Conservation (phyloP, 1,139 yeast genomes). For the Oligophagozyma castellii region DNA sequence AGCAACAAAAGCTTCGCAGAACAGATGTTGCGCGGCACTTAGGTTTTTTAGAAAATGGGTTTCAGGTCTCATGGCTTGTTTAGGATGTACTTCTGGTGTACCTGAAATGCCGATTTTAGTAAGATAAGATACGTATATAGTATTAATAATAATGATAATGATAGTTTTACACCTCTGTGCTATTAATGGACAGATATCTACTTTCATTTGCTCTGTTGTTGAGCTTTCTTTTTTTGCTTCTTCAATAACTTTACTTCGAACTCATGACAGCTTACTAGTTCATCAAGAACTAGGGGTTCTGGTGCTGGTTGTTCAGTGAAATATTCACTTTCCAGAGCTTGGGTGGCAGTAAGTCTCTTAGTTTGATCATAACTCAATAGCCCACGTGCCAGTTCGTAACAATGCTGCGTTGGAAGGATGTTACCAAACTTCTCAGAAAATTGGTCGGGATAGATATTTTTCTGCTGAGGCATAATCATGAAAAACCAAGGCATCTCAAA, state of each 20-base stretch:
- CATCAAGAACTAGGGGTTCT: slow-evolving; percentile 41
- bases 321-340: slow-evolving; percentile 53
- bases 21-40: slow-evolving; percentile 12
- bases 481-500: slow-evolving; percentile 85
- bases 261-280: slow-evolving; percentile 84
- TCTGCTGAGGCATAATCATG: slow-evolving; percentile 47
- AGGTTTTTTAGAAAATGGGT: neutral
- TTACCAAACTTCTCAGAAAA: slow-evolving; percentile 37
- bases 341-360: slow-evolving; percentile 45
- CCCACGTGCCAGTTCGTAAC: slow-evolving; percentile 51
- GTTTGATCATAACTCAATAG: slow-evolving; percentile 58
- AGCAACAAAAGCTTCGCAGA: slow-evolving; percentile 20
- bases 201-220: neutral
- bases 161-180: slow-evolving; percentile 1
- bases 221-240: slow-evolving; percentile 42
- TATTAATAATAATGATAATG: neutral
- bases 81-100: slow-evolving; percentile 1
- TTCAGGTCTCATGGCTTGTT: neutral
- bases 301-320: slow-evolving; percentile 58
- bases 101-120: neutral
- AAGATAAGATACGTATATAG: neutral
- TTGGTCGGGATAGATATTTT: slow-evolving; percentile 27
- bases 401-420: slow-evolving; percentile 35
- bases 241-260: slow-evolving; percentile 60
- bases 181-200: neutral